A percentile compares a stretch with the other conserved stretches of the same genome.
These are phyloP conservation scores for Colletotrichum sp. DNA, from an alignment of 2,329 filamentous ascomycete species.

Conservation along the genomic window DNA sequence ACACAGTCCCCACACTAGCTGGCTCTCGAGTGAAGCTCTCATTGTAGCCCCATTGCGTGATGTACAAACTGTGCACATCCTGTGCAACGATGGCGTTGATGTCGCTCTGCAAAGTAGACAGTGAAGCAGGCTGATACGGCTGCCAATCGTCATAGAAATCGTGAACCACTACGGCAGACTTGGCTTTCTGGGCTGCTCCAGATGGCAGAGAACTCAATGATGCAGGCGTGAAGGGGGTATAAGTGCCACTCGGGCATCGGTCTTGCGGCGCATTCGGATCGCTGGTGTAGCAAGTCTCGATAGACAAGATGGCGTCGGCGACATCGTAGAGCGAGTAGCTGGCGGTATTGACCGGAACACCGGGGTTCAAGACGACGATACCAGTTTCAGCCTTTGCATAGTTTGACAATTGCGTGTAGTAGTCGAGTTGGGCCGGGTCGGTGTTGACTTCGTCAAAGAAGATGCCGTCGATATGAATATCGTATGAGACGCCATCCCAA, in stretches of 20 bases:
- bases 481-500: neutral
- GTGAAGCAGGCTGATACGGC: neutral
- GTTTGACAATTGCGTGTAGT: neutral
- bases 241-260: neutral
- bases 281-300: neutral
- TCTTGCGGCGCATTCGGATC: neutral
- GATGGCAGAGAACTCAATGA: neutral
- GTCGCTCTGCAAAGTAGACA: neutral
- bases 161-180: neutral
- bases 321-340: neutral
- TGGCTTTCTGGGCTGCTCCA: neutral
- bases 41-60: slow-evolving; percentile 1
- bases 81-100: neutral
- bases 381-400: neutral
- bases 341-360: neutral
- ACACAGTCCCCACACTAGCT: neutral
- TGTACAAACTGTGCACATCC: neutral
- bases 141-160: neutral
- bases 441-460: slow-evolving; percentile 3
- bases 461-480: neutral
- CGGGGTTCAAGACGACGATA: neutral
- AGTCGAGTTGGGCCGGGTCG: neutral
- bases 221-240: neutral
- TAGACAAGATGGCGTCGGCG: neutral
- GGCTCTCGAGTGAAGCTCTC: neutral